Evolutionary conservation across 768 basidiomycete genomes (phyloP), one percentile per base, ranked within the genome.

Genomic region (Sutorius australiensis): DNA sequence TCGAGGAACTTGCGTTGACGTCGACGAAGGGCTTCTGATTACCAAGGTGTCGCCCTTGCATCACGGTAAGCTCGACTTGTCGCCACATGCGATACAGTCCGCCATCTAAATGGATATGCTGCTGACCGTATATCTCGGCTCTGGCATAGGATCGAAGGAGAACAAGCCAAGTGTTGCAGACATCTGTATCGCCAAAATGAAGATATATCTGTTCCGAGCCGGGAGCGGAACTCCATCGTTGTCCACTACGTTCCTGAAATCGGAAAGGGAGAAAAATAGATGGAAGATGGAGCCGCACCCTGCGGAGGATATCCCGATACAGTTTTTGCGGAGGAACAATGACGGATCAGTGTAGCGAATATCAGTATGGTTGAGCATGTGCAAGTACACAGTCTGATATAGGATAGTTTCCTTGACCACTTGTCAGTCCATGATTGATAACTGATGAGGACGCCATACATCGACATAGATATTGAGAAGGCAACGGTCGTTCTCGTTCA

Each of bases 1-100:
- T 60, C 55, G 47, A 45, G 17, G 65, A 52, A 33, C 67, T 73
- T 36, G 69, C 55, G 45, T 55, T 49, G 5, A 50, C 24, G 11
- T 62, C 61, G 30, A 63, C 46, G 49, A 72, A 62, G 4, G 73
- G 66, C 16, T 73, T 80, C 39, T 73, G 68, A 53, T 74, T 75
- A 44, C 87, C 87, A 31, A 94, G 73, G 61, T 85, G 84, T 37
- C 89, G 82, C 12, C 83, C 90, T 69, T 89, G 86, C 36, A 86
- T 75, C 50, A 91, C 75, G 30, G 80, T 79, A 24, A 93, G 73
- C 56, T 89, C 82, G 21, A 93, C 77, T 66, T 89, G 87, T 46
- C 92, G 79, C 87, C 89, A 93, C 81, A 93, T 87, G 50, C 92
- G 84, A 69, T 89, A 92, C 11, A 87, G 80, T 7, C 90, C 90